Conservation (phyloP, 1,284 basidiomycete species). For the Boletus albobrunnescens region DNA sequence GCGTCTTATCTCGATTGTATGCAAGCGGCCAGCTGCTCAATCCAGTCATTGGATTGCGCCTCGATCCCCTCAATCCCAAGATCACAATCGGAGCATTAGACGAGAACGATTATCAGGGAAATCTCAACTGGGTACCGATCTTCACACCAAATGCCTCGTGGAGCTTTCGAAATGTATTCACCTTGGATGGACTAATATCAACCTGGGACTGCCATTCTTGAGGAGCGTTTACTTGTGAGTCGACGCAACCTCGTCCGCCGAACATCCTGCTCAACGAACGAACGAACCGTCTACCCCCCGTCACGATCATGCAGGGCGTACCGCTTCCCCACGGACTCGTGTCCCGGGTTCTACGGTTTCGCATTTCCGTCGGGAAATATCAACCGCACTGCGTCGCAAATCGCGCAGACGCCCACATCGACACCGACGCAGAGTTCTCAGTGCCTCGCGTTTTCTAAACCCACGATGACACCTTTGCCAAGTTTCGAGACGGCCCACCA, state of each 20-base stretch:
- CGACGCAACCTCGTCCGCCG: too few species aligned
- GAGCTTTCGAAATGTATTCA: conserved; percentile 8
- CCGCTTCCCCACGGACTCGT: conserved; percentile 27
- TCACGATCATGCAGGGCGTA: conserved; percentile 16
- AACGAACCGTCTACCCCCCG: too few species aligned
- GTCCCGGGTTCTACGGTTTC: conserved; percentile 26
- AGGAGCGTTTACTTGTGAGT: conserved; percentile 18
- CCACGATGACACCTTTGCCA: conserved; percentile 10
- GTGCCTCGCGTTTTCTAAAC: conserved; percentile 13
- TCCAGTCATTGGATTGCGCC: conserved; percentile 24
- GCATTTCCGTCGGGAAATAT: conserved; percentile 23
- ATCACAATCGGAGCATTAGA: conserved; percentile 28
- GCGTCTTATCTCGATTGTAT: conserved; percentile 16
- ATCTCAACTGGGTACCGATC: conserved; percentile 26
- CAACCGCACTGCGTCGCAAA: conserved; percentile 21
- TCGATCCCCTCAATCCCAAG: conserved; percentile 24
- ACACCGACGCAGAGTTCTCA: conserved; percentile 16
- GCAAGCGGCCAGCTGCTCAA: conserved; percentile 21
- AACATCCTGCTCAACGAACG: too few species aligned
- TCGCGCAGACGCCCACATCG: conserved; percentile 20
- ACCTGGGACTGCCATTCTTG: conserved; percentile 15
- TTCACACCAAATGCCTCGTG: conserved; percentile 15
- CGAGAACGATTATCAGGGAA: conserved; percentile 23
- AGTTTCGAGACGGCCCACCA: conserved; percentile 13
- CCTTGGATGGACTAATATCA: conserved; percentile 11